A percentile compares a stretch with the other conserved stretches of the same genome.
These are phyloP conservation scores for Paracorniculantispora psalliotae DNA, from an alignment of 2,329 filamentous ascomycete genomes.

Conservation along the genomic window DNA sequence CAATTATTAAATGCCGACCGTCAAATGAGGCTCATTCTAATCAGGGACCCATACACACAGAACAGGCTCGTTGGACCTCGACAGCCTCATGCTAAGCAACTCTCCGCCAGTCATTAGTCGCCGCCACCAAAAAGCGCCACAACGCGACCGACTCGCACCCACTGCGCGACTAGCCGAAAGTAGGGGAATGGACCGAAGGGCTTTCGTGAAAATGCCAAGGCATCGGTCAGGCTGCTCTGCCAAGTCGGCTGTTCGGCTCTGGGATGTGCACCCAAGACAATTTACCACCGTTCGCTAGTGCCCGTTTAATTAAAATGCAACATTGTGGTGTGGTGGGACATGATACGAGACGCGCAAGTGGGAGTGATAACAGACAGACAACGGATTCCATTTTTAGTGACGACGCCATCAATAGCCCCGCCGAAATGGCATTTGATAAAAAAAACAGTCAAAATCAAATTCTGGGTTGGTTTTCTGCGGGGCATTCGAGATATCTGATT, in stretches of 20 bases:
- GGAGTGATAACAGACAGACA: too few relatives aligned
- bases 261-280: conserved; percentile 6
- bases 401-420: too few relatives aligned
- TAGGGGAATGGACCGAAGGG: not conserved
- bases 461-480: too few relatives aligned
- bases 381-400: too few relatives aligned
- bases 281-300: conserved; percentile 2
- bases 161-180: not conserved
- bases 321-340: not conserved
- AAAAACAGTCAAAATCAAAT: too few relatives aligned
- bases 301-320: not conserved
- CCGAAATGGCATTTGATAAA: too few relatives aligned
- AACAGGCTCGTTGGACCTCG: too few relatives aligned
- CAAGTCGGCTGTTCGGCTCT: conserved; percentile 1
- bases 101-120: not conserved
- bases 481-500: too few relatives aligned
- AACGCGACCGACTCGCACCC: not conserved
- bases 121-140: not conserved
- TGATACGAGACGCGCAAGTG: too few relatives aligned
- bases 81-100: too few relatives aligned
- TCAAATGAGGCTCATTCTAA: not conserved
- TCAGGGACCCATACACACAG: too few relatives aligned
- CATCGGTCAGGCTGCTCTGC: not conserved
- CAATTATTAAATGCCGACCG: not conserved
- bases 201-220: conserved; percentile 1